These are phyloP conservation scores for Rhodosporidiobolus sp. DNA, from an alignment of 768 basidiomycete species.

Conservation along the genomic window DNA sequence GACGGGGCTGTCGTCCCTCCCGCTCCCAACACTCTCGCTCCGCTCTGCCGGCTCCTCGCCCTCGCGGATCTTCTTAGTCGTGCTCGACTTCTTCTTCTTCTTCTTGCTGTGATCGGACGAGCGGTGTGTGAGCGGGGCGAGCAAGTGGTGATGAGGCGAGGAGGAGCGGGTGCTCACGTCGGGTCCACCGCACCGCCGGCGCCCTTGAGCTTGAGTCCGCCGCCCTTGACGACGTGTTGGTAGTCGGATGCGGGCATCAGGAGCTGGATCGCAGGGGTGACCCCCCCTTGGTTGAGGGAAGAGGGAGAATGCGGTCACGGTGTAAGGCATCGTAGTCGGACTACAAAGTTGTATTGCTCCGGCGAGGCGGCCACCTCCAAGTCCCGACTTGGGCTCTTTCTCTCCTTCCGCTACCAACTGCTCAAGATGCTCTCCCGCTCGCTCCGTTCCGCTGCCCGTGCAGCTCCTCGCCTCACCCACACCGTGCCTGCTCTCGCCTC, in stretches of 20 bases:
- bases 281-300: background rate
- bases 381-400: too few species aligned
- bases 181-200: conserved; percentile 51
- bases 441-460: background rate
- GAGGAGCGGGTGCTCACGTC: conserved; percentile 8
- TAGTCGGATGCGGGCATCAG: conserved; percentile 62
- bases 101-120: conserved; percentile 17
- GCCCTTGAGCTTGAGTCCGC: conserved; percentile 87
- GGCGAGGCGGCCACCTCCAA: too few species aligned
- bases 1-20: background rate
- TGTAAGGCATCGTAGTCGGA: too few species aligned
- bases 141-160: too few species aligned
- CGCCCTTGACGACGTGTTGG: conserved; percentile 70
- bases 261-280: background rate
- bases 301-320: too few species aligned
- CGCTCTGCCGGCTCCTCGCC: conserved; percentile 6
- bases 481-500: background rate
- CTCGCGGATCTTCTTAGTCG: conserved; percentile 20
- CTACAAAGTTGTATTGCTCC: too few species aligned
- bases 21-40: conserved; percentile 4
- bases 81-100: conserved; percentile 40
- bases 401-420: too few species aligned
- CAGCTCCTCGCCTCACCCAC: background rate
- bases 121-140: background rate
- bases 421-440: conserved; percentile 1